phyloP scores from a whole-genome alignment of 371 early-diverging fungal species.

The Mucor circinelloides region DNA sequence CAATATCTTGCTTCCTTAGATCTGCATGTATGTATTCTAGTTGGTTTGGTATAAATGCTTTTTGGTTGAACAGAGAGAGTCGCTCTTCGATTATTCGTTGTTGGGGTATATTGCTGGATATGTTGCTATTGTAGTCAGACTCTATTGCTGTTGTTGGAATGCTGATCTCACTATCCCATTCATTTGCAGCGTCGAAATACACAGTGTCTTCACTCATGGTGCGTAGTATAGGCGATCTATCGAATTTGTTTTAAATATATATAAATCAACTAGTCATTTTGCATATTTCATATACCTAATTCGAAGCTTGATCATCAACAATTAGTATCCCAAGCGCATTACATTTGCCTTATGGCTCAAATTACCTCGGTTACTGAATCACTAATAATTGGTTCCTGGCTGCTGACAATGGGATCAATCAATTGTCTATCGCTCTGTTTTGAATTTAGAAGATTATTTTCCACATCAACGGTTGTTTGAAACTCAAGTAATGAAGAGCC shows the following conservation, averaged over 20 bases:
- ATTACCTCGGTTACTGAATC: background rate
- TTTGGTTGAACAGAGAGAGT: background rate
- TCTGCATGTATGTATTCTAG: background rate
- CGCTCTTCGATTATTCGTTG: background rate
- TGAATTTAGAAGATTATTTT: background rate
- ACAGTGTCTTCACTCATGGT: background rate
- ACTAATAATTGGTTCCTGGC: background rate
- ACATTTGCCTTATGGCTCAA: background rate
- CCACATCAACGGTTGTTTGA: background rate
- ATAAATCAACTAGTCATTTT: background rate
- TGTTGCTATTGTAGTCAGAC: background rate
- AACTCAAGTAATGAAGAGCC: background rate
- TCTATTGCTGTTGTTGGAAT: background rate
- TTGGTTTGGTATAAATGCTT: constrained; percentile 2
- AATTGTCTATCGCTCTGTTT: background rate
- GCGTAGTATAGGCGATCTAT: background rate
- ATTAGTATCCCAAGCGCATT: background rate
- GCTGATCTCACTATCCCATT: background rate
- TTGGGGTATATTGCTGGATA: background rate
- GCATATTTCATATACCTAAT: background rate
- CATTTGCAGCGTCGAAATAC: background rate
- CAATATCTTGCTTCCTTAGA: background rate
- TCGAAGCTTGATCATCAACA: background rate
- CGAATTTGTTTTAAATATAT: background rate
- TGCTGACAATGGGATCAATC: background rate